Evolutionary conservation across 495 filamentous ascomycete genomes (phyloP).

Genomic region (Penicillium ochrochloron): DNA sequence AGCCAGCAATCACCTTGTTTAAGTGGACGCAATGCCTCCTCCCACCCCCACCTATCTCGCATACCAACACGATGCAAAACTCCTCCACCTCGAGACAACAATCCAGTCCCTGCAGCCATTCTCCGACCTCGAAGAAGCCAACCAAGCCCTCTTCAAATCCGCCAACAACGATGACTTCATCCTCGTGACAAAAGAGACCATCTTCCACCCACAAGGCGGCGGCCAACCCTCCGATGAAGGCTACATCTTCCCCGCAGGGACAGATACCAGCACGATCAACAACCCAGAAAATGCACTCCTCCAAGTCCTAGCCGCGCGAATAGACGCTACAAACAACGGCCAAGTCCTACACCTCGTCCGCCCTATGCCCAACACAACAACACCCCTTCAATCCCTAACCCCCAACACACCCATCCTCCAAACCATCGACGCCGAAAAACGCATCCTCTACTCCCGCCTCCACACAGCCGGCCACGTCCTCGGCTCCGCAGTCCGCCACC

Average conservation of each 20-base stretch:
- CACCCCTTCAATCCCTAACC: conserved; percentile 27
- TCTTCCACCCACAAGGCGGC: conserved; percentile 70
- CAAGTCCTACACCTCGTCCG: conserved; percentile 63
- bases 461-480: conserved; percentile 71
- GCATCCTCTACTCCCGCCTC: conserved; percentile 60
- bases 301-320: conserved; percentile 44
- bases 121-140: conserved; percentile 47
- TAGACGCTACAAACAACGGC: conserved; percentile 46
- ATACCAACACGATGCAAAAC: conserved; percentile 59
- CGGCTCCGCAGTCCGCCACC: conserved; percentile 58
- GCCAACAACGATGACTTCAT: conserved; percentile 49
- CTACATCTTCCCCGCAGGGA: conserved; percentile 34
- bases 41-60: conserved; percentile 50
- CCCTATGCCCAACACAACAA: conserved; percentile 35
- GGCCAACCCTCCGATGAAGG: conserved; percentile 68
- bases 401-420: conserved; percentile 51
- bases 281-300: conserved; percentile 1
- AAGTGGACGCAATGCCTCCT: conserved; percentile 7
- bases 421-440: conserved; percentile 56
- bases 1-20: background rate
- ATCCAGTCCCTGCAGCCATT: conserved; percentile 52
- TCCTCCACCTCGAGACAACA: conserved; percentile 47
- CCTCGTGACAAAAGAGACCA: conserved; percentile 62
- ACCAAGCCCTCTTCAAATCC: conserved; percentile 45
- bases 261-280: conserved; percentile 15